A percentile compares a stretch with the other conserved stretches of the same genome.
These are phyloP conservation scores for Magnusiomyces suaveolens DNA, from an alignment of 1,139 yeast genomes.

Conservation along the genomic window DNA sequence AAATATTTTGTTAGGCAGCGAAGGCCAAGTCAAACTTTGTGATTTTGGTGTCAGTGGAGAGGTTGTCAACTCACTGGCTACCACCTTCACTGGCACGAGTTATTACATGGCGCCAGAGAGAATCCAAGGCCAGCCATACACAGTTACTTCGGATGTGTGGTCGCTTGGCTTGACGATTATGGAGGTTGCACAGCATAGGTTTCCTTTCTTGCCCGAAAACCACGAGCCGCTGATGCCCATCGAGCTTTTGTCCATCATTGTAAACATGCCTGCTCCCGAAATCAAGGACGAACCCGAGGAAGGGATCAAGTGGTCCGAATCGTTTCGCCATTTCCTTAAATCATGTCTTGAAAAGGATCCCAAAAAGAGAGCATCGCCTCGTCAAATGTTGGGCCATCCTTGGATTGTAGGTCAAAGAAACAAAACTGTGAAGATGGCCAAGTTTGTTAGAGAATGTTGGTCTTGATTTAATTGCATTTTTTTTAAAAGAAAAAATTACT, in stretches of 20 bases:
- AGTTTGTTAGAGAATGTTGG: constrained; percentile 78
- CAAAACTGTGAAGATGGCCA: constrained; percentile 73
- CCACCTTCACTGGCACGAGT: constrained; percentile 94
- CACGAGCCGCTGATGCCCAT: constrained; percentile 62
- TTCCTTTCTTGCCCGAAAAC: constrained; percentile 51
- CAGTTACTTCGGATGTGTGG: constrained; percentile 95
- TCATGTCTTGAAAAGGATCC: constrained; percentile 78
- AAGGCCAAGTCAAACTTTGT: constrained; percentile 82
- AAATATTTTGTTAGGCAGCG: constrained; percentile 62
- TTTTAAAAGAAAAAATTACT: not conserved
- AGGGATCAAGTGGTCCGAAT: constrained; percentile 69
- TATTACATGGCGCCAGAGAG: constrained; percentile 98
- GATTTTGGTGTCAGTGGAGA: constrained; percentile 99
- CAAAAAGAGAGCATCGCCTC: constrained; percentile 74
- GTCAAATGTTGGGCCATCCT: constrained; percentile 86
- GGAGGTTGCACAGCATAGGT: constrained; percentile 84
- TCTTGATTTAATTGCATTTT: not conserved
- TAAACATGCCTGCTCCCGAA: constrained; percentile 67
- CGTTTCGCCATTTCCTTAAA: constrained; percentile 73
- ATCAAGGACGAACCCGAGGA: constrained; percentile 67
- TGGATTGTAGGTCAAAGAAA: constrained; percentile 74
- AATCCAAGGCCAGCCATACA: constrained; percentile 87
- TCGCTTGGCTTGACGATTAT: constrained; percentile 81
- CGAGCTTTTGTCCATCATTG: constrained; percentile 70
- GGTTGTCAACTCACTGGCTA: constrained; percentile 90